A percentile compares a stretch with the other conserved stretches of the same genome.
Evolutionary conservation across 2,329 filamentous ascomycete species (phyloP).

Genomic region (Blumeria graminis): DNA sequence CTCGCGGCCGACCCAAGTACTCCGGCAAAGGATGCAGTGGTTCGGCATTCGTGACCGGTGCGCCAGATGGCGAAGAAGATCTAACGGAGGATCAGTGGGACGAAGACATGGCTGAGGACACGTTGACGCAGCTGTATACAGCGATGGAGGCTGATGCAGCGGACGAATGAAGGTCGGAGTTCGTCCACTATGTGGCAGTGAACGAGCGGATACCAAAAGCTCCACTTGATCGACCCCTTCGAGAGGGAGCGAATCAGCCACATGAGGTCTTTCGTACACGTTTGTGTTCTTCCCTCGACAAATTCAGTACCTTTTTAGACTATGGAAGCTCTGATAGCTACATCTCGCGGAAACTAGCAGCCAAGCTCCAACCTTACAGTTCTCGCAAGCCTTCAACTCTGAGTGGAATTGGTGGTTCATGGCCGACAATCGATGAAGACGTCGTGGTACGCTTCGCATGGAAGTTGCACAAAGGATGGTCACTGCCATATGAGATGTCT

Average conservation of each 20-base stretch:
- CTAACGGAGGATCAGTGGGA: too few species aligned
- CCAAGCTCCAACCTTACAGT: background rate
- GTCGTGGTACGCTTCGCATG: background rate
- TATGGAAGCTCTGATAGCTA: background rate
- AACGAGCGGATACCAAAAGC: too few species aligned
- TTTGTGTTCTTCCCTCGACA: background rate
- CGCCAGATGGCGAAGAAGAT: slow-evolving; percentile 3
- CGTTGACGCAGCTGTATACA: too few species aligned
- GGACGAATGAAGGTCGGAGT: too few species aligned
- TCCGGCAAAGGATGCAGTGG: background rate
- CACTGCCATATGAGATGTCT: background rate
- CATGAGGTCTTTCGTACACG: background rate
- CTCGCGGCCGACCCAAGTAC: slow-evolving; percentile 4
- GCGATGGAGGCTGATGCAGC: too few species aligned
- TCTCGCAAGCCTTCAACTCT: background rate
- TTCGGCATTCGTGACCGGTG: background rate
- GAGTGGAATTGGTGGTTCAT: background rate
- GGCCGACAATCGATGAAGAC: background rate
- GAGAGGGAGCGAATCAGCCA: too few species aligned
- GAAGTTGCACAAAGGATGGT: background rate
- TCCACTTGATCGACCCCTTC: too few species aligned
- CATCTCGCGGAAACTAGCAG: background rate
- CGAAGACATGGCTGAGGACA: too few species aligned
- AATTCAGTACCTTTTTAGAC: background rate
- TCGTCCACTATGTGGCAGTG: too few species aligned